Evolutionary conservation across 2,329 filamentous ascomycete species (phyloP), one percentile per base, ranked within the genome.

Genomic region (Aspergillus sp.): DNA sequence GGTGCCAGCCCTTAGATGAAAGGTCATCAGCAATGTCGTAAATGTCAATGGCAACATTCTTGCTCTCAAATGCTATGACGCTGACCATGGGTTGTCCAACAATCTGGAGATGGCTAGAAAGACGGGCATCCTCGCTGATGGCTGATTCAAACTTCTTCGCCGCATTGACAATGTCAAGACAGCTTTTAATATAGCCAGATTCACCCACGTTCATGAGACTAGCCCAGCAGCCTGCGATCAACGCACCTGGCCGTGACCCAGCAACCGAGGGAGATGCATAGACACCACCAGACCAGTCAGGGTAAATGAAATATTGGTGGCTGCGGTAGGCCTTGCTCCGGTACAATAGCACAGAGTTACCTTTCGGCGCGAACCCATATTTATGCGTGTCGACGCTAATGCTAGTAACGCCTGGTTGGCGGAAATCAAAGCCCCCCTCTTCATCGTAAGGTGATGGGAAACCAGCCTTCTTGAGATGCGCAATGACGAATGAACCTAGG

Each of bases 381-480:
- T 99, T 99, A 83, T 99, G 95, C 3, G 95, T 99, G 74, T 99
- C 95, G 74, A 93, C 96, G 65, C 88, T 92, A 75, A 99, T 98
- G 74, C 89, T 93, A 3, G 93, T 97, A 39, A 99, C 95, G 67
- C 95, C 95, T 65, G 90, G 91, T 58, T 96, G 86, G 56, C 90
- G 87, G 84, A 99, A 99, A 75, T 99, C 95, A 71, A 98, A 98
- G 5, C 86, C 87, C 66, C 89, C 86, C 20, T 89, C 84, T 61
- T 96, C 91, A 52, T 78, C 77, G 54, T 77, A 80, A 1, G 77
- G 77, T 13, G 76, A 78, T 8, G 77, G 74, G 75, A 96, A 98
- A 45, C 95, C 95, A n/a, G 95, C 92, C 70, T 90, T 90, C 63
- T 92, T 88, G 44, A 99, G 88, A 79, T 93, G 91, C 2, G 95